These are phyloP conservation scores for Trichoderma breve DNA, from an alignment of 2,329 filamentous ascomycete genomes.

Conservation along the genomic window DNA sequence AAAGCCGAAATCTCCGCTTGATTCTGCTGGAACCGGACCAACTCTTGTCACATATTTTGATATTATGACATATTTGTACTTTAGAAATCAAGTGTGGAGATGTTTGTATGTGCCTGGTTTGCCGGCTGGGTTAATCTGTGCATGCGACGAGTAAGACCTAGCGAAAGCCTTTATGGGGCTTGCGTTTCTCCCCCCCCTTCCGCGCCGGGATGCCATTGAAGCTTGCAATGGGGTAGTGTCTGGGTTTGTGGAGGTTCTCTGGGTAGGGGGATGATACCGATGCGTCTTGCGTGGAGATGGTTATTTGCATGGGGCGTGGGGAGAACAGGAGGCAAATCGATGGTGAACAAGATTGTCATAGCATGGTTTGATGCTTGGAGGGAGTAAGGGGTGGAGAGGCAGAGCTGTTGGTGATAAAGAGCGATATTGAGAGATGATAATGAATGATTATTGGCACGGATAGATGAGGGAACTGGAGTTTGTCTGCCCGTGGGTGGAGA, in stretches of 20 bases:
- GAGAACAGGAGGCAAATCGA: background rate
- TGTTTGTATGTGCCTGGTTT: background rate
- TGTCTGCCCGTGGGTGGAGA: background rate
- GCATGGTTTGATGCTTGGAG: background rate
- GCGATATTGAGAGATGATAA: background rate
- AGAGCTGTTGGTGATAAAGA: background rate
- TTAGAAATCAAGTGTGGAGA: background rate
- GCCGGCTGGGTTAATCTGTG: background rate
- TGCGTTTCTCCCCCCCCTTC: background rate
- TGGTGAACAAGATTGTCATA: background rate
- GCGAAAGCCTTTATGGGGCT: background rate
- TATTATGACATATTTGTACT: background rate
- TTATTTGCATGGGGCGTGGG: background rate
- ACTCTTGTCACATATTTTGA: background rate
- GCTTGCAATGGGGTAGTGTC: background rate
- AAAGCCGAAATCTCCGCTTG: background rate
- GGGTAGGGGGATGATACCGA: background rate
- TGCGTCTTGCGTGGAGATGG: background rate
- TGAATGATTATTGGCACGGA: background rate
- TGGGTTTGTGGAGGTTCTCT: background rate
- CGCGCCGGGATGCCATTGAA: background rate
- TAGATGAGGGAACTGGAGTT: background rate
- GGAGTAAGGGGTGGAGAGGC: background rate
- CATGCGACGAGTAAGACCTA: slow-evolving; percentile 1
- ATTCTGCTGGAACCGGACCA: background rate